phyloP scores from a whole-genome alignment of 768 basidiomycete genomes.

The Hypholoma fasciculare region DNA sequence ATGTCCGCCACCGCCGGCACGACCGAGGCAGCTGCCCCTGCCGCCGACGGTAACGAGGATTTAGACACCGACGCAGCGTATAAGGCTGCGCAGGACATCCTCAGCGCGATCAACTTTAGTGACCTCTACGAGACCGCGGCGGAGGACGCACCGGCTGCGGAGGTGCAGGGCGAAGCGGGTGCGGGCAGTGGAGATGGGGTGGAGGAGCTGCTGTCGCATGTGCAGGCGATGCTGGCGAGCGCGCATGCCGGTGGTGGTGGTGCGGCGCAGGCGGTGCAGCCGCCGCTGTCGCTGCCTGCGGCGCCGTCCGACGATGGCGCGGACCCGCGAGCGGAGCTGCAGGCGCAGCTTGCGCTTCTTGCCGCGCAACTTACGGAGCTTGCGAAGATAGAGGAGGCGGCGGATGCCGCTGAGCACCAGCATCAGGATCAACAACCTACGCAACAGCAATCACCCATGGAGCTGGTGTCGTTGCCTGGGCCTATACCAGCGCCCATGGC shows the following conservation, averaged over 20 bases:
- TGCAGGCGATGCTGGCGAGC: slow-evolving; percentile 25
- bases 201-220: slow-evolving; percentile 27
- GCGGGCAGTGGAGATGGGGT: slow-evolving; percentile 15
- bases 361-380: slow-evolving; percentile 74
- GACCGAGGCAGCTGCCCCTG: slow-evolving; percentile 8
- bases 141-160: slow-evolving; percentile 24
- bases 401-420: background rate
- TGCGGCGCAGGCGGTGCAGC: background rate
- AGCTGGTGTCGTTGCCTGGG: background rate
- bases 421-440: slow-evolving; percentile 7
- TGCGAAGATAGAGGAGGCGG: slow-evolving; percentile 42
- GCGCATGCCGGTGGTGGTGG: background rate
- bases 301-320: slow-evolving; percentile 7
- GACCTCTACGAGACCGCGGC: slow-evolving; percentile 43
- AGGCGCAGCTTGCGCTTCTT: slow-evolving; percentile 71
- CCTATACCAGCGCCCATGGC: slow-evolving; percentile 1
- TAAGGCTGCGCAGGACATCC: slow-evolving; percentile 76
- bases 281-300: background rate
- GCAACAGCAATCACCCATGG: background rate
- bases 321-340: slow-evolving; percentile 60
- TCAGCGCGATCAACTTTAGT: slow-evolving; percentile 76
- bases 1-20: slow-evolving; percentile 19
- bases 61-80: slow-evolving; percentile 61
- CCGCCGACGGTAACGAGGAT: slow-evolving; percentile 21
- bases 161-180: background rate